Conservation (phyloP, 345 rosid genomes). For the Aquilaria sinensis region DNA sequence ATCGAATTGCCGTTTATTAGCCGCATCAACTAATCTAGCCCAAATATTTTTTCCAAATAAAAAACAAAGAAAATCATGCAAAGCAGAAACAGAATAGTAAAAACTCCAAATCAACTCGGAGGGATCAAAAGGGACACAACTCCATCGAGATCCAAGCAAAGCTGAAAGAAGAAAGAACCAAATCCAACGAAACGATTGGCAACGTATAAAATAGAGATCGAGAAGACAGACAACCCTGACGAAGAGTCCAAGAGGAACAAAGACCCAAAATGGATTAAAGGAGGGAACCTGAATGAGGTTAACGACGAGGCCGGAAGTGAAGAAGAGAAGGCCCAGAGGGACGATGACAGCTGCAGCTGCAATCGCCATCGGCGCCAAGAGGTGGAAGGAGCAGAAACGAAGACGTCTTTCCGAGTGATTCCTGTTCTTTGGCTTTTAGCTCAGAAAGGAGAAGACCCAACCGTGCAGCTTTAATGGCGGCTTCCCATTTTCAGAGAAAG, state of each 20-base stretch:
- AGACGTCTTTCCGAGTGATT: neutral
- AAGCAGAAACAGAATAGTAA: neutral
- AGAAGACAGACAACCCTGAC: no score
- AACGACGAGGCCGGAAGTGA: conserved; percentile 79
- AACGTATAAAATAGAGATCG: neutral
- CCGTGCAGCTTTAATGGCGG: conserved; percentile 1
- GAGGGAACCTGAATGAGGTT: conserved; percentile 80
- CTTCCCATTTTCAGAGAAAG: conserved; percentile 4
- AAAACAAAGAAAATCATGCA: neutral
- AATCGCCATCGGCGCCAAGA: conserved; percentile 46
- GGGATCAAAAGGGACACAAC: neutral
- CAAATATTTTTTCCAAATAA: neutral
- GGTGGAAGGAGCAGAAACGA: neutral
- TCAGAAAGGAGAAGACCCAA: neutral
- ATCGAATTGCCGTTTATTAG: neutral
- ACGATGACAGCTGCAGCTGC: conserved; percentile 73
- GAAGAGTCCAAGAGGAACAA: neutral
- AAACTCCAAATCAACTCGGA: neutral
- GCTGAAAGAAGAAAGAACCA: neutral
- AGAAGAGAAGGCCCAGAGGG: conserved; percentile 76
- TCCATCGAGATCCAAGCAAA: neutral
- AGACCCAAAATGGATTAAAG: neutral
- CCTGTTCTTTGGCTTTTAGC: neutral
- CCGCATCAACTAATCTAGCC: neutral
- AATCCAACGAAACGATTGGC: conserved; percentile 1